Percentiles rank a stretch among this genome's conserved stretches.
phyloP scores from a whole-genome alignment of 768 basidiomycete genomes.

The Naematelia encephala region DNA sequence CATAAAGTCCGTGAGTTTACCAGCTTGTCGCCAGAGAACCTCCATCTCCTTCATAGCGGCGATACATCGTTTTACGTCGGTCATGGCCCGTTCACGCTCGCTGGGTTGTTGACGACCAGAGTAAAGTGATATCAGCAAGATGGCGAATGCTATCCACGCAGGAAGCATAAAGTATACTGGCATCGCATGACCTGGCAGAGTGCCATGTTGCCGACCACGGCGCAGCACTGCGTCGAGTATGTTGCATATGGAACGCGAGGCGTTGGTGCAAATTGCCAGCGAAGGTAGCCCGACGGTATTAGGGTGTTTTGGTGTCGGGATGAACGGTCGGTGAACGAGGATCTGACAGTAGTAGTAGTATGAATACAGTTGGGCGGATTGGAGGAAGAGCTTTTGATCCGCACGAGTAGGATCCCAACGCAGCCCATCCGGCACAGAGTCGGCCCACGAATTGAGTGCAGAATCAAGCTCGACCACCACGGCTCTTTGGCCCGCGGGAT shows the following conservation, averaged over 20 bases:
- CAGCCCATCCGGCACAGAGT: conserved; percentile 63
- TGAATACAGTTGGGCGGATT: conserved; percentile 61
- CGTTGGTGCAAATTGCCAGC: conserved; percentile 74
- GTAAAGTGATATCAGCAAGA: conserved; percentile 62
- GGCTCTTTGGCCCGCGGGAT: conserved; percentile 41
- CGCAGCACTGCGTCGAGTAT: conserved; percentile 63
- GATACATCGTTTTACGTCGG: conserved; percentile 63
- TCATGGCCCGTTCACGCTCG: conserved; percentile 58
- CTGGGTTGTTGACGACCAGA: conserved; percentile 59
- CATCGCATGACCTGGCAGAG: conserved; percentile 38
- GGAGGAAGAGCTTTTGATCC: conserved; percentile 58
- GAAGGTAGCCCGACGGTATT: conserved; percentile 59
- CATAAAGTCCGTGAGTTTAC: conserved; percentile 42
- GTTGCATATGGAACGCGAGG: conserved; percentile 70
- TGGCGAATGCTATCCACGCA: conserved; percentile 57
- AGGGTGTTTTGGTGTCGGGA: conserved; percentile 61
- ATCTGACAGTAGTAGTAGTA: conserved; percentile 64
- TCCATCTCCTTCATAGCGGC: conserved; percentile 56
- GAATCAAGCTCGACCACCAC: conserved; percentile 67
- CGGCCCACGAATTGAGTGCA: conserved; percentile 69
- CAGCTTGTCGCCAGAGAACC: conserved; percentile 46
- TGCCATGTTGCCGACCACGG: conserved; percentile 54
- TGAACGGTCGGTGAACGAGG: conserved; percentile 72
- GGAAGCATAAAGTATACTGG: conserved; percentile 48
- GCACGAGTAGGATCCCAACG: conserved; percentile 59